Percentiles rank a stretch among this genome's conserved stretches.
Evolutionary conservation across 345 rosid genomes (phyloP).

Genomic region (Bruguiera gymnorhiza): DNA sequence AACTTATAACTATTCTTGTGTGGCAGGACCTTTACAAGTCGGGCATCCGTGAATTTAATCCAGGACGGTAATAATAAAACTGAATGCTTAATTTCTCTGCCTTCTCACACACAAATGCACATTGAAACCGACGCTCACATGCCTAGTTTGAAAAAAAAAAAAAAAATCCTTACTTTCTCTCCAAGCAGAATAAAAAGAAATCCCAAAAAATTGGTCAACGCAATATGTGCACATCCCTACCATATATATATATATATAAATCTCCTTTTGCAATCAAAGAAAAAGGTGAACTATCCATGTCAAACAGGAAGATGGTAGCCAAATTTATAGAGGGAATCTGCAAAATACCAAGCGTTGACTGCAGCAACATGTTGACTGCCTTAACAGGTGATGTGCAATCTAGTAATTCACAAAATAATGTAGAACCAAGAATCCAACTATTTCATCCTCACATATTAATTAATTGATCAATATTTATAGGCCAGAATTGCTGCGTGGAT

Average conservation of each 20-base stretch:
- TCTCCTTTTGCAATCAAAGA: too few species aligned
- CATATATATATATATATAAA: too few species aligned
- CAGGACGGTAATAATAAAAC: slow-evolving; percentile 30
- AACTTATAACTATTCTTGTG: not conserved
- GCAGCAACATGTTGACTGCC: slow-evolving; percentile 39
- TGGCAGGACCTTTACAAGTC: slow-evolving; percentile 36
- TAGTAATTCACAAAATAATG: not conserved
- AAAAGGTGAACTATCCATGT: not conserved
- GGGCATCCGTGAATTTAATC: slow-evolving; percentile 42
- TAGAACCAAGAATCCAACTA: not conserved
- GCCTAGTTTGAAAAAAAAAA: too few species aligned
- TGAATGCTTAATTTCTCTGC: not conserved
- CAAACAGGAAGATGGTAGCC: slow-evolving; percentile 32
- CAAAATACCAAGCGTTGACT: slow-evolving; percentile 33
- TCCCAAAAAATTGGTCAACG: too few species aligned
- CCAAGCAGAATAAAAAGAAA: too few species aligned
- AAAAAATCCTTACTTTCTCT: too few species aligned
- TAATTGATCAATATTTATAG: slow-evolving; percentile 16
- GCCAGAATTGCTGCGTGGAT: slow-evolving; percentile 60
- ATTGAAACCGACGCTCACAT: too few species aligned
- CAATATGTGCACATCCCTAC: too few species aligned
- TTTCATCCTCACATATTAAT: not conserved
- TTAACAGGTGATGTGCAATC: slow-evolving; percentile 39
- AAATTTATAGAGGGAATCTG: slow-evolving; percentile 38
- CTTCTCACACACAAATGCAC: too few species aligned